Conservation (phyloP, 2,329 filamentous ascomycete species). For the Sporothrix euskadiensis region DNA sequence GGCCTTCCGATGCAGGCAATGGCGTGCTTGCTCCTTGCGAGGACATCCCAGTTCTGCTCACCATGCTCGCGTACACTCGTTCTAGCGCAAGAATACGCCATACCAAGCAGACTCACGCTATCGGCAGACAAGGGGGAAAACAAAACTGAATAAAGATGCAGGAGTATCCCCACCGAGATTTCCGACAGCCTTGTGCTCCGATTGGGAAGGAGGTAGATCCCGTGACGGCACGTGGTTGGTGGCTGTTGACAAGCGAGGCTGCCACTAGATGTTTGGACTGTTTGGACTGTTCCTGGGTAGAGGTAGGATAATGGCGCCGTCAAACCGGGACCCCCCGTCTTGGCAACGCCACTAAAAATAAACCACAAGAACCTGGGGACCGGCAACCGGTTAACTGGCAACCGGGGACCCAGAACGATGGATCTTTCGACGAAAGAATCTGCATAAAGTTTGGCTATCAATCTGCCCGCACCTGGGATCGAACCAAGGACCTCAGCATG, state of each 20-base stretch:
- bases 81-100: background rate
- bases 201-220: background rate
- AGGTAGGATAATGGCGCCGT: no score
- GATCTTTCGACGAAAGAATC: background rate
- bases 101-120: background rate
- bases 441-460: background rate
- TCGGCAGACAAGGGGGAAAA: background rate
- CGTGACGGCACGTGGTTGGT: background rate
- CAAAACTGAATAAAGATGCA: background rate
- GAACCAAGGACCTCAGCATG: background rate
- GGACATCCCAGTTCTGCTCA: background rate
- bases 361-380: background rate
- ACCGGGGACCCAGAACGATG: background rate
- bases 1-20: background rate
- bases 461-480: background rate
- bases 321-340: background rate
- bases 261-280: background rate
- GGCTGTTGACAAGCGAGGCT: background rate
- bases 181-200: background rate
- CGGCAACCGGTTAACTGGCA: background rate
- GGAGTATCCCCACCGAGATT: background rate
- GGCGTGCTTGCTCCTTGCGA: background rate
- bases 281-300: no score
- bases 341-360: background rate
- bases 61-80: background rate